These are phyloP conservation scores for Gracilaria domingensis DNA, from an alignment of 23 red algal species.

Conservation along the genomic window DNA sequence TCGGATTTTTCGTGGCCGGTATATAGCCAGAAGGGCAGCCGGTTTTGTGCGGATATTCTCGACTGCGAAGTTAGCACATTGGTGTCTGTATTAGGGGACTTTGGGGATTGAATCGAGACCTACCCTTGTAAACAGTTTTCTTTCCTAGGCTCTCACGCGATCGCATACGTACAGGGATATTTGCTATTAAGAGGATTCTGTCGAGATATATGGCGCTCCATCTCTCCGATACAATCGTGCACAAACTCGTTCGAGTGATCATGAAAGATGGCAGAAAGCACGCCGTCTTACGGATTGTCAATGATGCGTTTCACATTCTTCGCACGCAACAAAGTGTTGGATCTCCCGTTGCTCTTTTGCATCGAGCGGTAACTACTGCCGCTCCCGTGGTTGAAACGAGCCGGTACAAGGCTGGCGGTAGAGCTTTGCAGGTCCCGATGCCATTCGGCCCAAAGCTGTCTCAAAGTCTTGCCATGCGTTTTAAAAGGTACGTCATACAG, in stretches of 20 bases:
- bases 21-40: too few species aligned
- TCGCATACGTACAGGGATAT: too few species aligned
- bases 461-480: conserved; percentile 72
- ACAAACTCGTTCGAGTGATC: conserved; percentile 69
- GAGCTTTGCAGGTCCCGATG: conserved; percentile 70
- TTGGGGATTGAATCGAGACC: too few species aligned
- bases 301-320: conserved; percentile 70
- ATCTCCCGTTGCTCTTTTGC: conserved; percentile 48
- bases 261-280: conserved; percentile 89
- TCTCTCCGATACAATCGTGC: conserved; percentile 43
- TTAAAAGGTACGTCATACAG: conserved; percentile 53
- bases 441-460: conserved; percentile 67
- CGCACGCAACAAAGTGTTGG: conserved; percentile 36
- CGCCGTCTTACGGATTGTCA: conserved; percentile 59
- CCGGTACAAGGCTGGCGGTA: conserved; percentile 47
- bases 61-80: too few species aligned
- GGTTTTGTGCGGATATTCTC: too few species aligned
- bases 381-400: conserved; percentile 77
- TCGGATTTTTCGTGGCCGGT: too few species aligned
- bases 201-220: conserved; percentile 91
- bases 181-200: too few species aligned
- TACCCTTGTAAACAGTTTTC: too few species aligned
- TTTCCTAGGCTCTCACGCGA: too few species aligned
- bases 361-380: conserved; percentile 68
- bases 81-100: too few species aligned